Evolutionary conservation across 768 basidiomycete species (phyloP), one percentile per base, ranked within the genome.

Genomic region (Termitomyces sp.): DNA sequence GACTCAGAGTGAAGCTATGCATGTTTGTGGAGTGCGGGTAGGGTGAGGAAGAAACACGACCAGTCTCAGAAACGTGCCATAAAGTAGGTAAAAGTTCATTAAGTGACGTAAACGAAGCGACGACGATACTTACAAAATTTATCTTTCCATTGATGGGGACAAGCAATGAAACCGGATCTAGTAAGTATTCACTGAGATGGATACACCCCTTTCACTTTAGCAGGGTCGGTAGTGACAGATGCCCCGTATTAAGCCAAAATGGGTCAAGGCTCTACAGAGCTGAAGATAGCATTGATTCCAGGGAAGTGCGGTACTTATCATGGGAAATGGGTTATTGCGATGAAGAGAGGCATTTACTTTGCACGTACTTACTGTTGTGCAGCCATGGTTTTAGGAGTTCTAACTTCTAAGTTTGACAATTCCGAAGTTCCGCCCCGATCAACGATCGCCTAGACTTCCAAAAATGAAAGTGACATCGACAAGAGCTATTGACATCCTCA

Each of bases 371-470:
- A 13, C 46, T 15, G 2, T 28, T 28, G 28, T 28, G 22, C 12
- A 42, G 15, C 20, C n/a, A 45, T 24, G 28, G 46, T 38, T 13
- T 28, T 38, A 36, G 35, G 35, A 36, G 35, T 11, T 2, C 13
- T 22, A 12, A 36, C 4, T 11, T 2, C 13, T 22, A 12, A 46
- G 8, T 22, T 13, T 8, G n/a, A 24, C 22, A 32, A 11, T 33
- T 42, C n/a, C 58, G 24, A 36, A 44, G 40, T 33, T 57, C 58
- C 58, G 58, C 33, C 39, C 52, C 59, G 59, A 60, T 60, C 59
- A 55, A 20, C 49, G 59, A 55, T 60, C 42, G 35, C 49, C 28
- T 35, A 13, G 9, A n/a, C n/a, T 44, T 44, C 15, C n/a, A 55
- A 56, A 45, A 44, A 45, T 45, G 28, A 46, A 57, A n/a, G 9